Base-by-base conservation (phyloP, 1,284 basidiomycete species). In the Moniliella sp. region DNA sequence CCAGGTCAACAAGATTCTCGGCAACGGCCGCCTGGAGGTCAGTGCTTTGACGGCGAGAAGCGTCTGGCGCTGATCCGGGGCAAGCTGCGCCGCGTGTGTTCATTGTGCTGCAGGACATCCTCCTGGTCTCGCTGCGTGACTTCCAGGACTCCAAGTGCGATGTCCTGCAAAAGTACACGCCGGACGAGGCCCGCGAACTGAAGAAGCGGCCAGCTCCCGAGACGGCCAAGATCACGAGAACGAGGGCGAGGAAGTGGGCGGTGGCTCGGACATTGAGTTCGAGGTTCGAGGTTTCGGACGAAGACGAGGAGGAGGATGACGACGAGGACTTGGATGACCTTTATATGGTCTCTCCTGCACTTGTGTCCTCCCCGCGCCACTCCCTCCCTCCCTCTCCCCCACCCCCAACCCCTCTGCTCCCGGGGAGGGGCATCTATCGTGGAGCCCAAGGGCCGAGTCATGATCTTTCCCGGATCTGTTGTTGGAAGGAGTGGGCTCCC, bases 101-200 rank as follows among this genome's bases (percentile, higher is more conserved):
- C 91, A 97, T 99, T 64, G 91, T 91, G 61, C 81, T 86, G 54
- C 91, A 91, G 49, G 91, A 97, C 60, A 94, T 97, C 61, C 76
- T 97, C 42, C 69, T 99, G 27, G 69, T 99, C 25, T 97, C 88
- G 17, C 70, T 99, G 33, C 80, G 91, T 49, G 91, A 97, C 36
- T 99, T 97, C 73, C 88, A 97, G 64, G 91, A 97, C 55, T 84
- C 83, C 65, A 94, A 94, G 64, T 91, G 86, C 18, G 91, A 99
- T 66, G 88, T 99, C 30, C 94, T 97, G 57, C 88, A 93, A 61
- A 93, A 93, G 65, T 99, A 97, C 66, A 91, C 84, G 9, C 74
- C 84, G 18, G 86, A 94, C 60, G 69, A 69, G 53, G 82, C 82
- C 16, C 70, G 83, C 44, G 82, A 78, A 18, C 75, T 94, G 61